phyloP scores from a whole-genome alignment of 345 rosid species.

The Gossypium thurberi region DNA sequence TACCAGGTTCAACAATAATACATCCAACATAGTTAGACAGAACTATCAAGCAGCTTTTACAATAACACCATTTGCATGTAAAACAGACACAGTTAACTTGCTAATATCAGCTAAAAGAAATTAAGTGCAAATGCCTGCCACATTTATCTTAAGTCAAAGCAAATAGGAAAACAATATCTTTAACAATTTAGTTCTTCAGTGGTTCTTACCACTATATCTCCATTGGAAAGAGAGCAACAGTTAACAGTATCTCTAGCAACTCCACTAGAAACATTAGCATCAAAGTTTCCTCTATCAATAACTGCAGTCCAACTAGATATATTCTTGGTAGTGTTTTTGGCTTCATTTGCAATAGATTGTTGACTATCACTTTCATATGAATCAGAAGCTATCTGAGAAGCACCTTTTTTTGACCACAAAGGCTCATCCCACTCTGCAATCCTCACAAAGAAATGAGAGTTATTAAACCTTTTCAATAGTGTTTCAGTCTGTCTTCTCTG shows the following conservation, averaged over 20 bases:
- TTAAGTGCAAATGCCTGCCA: background rate
- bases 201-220: conserved; percentile 90
- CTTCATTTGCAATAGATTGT: conserved; percentile 16
- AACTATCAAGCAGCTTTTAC: conserved; percentile 9
- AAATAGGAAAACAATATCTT: background rate
- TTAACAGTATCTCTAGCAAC: conserved; percentile 63
- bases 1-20: background rate
- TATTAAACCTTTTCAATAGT: conserved; percentile 66
- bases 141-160: background rate
- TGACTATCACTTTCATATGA: conserved; percentile 29
- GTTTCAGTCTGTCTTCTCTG: conserved; percentile 61
- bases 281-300: conserved; percentile 73
- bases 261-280: conserved; percentile 76
- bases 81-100: conserved; percentile 3
- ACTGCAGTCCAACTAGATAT: conserved; percentile 43
- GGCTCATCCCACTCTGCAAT: conserved; percentile 74
- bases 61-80: background rate
- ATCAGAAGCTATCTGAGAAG: conserved; percentile 18
- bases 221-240: conserved; percentile 79
- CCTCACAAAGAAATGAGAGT: conserved; percentile 92
- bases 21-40: conserved; percentile 2
- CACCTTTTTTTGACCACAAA: conserved; percentile 75
- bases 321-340: conserved; percentile 22
- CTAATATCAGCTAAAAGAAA: background rate
- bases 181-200: conserved; percentile 21